Conservation (phyloP, 2,329 filamentous ascomycete genomes). For the Trichoderma cornu-damae region DNA sequence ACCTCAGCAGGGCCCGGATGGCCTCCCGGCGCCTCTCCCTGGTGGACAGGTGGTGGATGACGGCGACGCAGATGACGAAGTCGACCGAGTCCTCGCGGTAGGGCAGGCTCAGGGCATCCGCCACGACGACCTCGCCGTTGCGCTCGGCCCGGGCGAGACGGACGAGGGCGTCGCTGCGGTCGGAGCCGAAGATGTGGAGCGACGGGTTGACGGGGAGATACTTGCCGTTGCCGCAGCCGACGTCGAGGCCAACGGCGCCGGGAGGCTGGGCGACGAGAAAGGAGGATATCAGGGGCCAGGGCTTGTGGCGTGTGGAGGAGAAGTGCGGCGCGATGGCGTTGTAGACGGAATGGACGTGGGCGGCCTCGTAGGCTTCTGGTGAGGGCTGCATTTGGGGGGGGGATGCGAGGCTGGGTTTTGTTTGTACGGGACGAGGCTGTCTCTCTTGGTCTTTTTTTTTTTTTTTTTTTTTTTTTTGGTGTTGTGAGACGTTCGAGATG, state of each 20-base stretch:
- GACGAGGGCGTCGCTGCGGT: constrained; percentile 62
- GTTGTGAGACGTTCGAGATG: too few species aligned
- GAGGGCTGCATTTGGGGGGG: background rate
- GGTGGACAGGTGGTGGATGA: constrained; percentile 89
- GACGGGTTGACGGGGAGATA: constrained; percentile 75
- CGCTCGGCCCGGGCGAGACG: constrained; percentile 40
- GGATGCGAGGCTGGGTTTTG: background rate
- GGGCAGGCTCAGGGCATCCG: constrained; percentile 78
- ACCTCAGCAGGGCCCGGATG: constrained; percentile 64
- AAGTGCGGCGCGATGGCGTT: constrained; percentile 81
- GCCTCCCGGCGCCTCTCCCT: constrained; percentile 65
- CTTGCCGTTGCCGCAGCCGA: constrained; percentile 97
- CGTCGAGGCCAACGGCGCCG: constrained; percentile 78
- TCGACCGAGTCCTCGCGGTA: constrained; percentile 60
- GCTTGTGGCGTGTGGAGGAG: constrained; percentile 72
- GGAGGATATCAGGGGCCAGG: constrained; percentile 84
- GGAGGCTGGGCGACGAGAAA: constrained; percentile 64
- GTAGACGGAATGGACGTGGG: constrained; percentile 90
- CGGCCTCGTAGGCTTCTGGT: constrained; percentile 64
- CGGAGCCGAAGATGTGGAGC: constrained; percentile 77
- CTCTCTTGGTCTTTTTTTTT: too few species aligned
- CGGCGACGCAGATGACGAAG: constrained; percentile 90
- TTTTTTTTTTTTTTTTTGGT: too few species aligned
- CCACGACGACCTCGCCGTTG: constrained; percentile 66
- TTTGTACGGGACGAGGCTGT: too few species aligned